Evolutionary conservation across 2,329 filamentous ascomycete genomes (phyloP).

Genomic region (Rhexocercosporidium sp.): DNA sequence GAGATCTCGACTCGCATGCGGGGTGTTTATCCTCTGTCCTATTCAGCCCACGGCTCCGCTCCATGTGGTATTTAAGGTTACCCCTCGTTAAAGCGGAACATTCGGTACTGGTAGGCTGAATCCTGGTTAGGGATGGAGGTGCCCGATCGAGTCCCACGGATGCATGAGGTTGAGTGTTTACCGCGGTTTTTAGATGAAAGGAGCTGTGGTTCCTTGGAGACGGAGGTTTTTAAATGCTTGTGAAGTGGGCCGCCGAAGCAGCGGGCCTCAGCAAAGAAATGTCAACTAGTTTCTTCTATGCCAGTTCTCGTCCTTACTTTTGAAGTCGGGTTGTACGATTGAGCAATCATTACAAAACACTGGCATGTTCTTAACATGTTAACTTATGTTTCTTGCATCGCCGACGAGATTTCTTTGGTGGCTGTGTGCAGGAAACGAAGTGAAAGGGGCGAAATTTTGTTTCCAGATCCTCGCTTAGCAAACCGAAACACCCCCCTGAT

Average conservation of each 20-base stretch:
- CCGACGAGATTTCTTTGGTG: neutral
- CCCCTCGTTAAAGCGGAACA: slow-evolving; percentile 1
- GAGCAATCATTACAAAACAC: neutral
- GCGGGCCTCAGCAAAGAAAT: neutral
- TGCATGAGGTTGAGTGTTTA: neutral
- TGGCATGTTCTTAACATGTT: neutral
- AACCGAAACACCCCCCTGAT: neutral
- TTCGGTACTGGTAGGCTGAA: slow-evolving; percentile 2
- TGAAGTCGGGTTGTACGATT: neutral
- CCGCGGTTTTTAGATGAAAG: neutral
- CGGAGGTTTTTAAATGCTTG: neutral
- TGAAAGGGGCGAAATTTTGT: slow-evolving; percentile 2
- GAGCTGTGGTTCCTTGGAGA: neutral
- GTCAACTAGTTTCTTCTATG: neutral
- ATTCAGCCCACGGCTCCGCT: neutral
- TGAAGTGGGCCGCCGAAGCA: neutral
- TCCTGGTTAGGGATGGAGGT: neutral
- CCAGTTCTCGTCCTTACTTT: too few species aligned
- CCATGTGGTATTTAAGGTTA: slow-evolving; percentile 11
- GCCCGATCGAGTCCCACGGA: neutral
- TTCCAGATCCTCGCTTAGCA: neutral
- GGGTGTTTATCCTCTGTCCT: neutral
- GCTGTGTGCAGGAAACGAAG: neutral
- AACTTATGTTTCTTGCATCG: neutral
- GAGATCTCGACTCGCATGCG: slow-evolving; percentile 1